Conservation (phyloP, 306 rosid genomes). For the Castanea sativa region DNA sequence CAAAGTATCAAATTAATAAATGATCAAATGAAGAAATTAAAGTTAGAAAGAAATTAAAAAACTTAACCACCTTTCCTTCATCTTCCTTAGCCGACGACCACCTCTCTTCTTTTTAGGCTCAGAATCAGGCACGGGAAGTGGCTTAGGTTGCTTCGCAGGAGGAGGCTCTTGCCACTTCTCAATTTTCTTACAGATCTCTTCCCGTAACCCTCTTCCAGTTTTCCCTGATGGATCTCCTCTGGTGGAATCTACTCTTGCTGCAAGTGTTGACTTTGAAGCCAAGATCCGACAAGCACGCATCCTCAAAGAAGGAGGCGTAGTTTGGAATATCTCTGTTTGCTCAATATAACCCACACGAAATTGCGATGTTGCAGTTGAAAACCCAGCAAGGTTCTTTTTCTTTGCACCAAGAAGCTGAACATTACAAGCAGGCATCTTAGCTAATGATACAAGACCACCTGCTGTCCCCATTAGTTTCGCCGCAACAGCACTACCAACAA, state of each 20-base stretch:
- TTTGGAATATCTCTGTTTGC: constrained; percentile 87
- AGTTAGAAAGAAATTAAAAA: not conserved
- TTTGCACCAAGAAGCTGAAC: constrained; percentile 99
- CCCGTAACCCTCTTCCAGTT: constrained; percentile 62
- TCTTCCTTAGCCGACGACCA: constrained; percentile 84
- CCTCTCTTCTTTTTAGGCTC: constrained; percentile 99
- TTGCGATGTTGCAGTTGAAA: constrained; percentile 92
- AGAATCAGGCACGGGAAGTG: constrained; percentile 97
- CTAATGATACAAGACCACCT: constrained; percentile 73
- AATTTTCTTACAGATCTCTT: constrained; percentile 79
- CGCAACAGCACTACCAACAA: constrained; percentile 93
- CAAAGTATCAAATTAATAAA: not conserved
- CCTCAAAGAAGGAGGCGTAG: constrained; percentile 80
- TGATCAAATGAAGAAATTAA: not conserved
- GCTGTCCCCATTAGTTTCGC: constrained; percentile 98
- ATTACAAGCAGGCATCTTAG: constrained; percentile 99
- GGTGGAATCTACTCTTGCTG: constrained; percentile 88
- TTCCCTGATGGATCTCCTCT: constrained; percentile 91
- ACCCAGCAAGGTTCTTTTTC: constrained; percentile 91
- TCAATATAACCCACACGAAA: constrained; percentile 89
- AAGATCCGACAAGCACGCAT: constrained; percentile 88
- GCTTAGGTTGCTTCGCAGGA: constrained; percentile 93
- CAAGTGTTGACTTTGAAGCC: constrained; percentile 87
- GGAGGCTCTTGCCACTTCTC: constrained; percentile 99
- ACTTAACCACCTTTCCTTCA: constrained; percentile 70